Percentiles rank a stretch among this genome's conserved stretches.
These are phyloP conservation scores for Inga leiocalycina DNA, from an alignment of 306 rosid genomes.

Conservation along the genomic window DNA sequence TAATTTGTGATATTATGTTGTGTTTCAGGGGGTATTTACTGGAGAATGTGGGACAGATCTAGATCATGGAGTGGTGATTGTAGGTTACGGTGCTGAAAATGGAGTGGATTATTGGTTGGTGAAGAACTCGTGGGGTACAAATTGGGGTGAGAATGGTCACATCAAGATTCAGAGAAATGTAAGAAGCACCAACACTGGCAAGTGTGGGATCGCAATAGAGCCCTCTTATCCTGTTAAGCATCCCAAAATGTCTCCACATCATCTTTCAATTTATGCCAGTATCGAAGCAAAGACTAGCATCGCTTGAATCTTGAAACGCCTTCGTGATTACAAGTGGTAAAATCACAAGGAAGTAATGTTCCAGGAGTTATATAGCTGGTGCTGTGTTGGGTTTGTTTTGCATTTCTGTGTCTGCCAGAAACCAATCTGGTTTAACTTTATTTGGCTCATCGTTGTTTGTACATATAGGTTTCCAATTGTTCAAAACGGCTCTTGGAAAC, in stretches of 20 bases:
- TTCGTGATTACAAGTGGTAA: background rate
- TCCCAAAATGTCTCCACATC: background rate
- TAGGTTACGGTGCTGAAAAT: slow-evolving; percentile 66
- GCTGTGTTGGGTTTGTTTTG: background rate
- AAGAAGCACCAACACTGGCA: slow-evolving; percentile 37
- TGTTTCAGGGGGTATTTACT: slow-evolving; percentile 58
- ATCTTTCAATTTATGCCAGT: slow-evolving; percentile 15
- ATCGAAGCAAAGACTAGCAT: slow-evolving; percentile 33
- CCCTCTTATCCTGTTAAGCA: slow-evolving; percentile 66
- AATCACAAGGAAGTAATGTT: background rate
- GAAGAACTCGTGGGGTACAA: slow-evolving; percentile 70
- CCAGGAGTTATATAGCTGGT: background rate
- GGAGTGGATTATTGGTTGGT: slow-evolving; percentile 70
- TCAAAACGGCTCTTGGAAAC: background rate
- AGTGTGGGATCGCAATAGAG: slow-evolving; percentile 64
- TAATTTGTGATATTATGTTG: background rate
- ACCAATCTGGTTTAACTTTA: background rate
- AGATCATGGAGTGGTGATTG: slow-evolving; percentile 68
- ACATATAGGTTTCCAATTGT: slow-evolving; percentile 6
- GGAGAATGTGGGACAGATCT: slow-evolving; percentile 57
- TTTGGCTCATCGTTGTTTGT: background rate
- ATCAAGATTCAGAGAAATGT: slow-evolving; percentile 59
- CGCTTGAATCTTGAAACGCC: slow-evolving; percentile 33
- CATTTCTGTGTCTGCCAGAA: background rate
- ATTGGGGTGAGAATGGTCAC: slow-evolving; percentile 71